Conservation (phyloP, 2,329 filamentous ascomycete species). For the Lasiodiplodia theobromae region DNA sequence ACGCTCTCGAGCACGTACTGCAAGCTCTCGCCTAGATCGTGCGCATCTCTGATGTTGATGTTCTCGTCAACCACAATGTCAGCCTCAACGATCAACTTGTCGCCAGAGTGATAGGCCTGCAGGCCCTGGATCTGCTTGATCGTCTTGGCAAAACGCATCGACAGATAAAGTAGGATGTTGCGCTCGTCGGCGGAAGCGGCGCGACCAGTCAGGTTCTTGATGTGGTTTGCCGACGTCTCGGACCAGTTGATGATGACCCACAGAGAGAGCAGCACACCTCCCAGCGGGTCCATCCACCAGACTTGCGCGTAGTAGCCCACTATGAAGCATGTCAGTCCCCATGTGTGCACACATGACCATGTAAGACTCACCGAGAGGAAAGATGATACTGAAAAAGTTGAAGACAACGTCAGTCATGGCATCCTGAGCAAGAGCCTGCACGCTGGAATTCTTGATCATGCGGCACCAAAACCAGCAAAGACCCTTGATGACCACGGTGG, state of each 20-base stretch:
- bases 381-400: slow-evolving; percentile 87
- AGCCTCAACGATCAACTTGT: slow-evolving; percentile 83
- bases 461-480: slow-evolving; percentile 88
- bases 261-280: slow-evolving; percentile 77
- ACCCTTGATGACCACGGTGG: slow-evolving; percentile 82
- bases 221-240: slow-evolving; percentile 75
- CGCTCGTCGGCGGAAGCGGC: slow-evolving; percentile 81
- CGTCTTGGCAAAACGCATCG: slow-evolving; percentile 89
- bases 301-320: slow-evolving; percentile 76
- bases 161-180: slow-evolving; percentile 86
- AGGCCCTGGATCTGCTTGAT: slow-evolving; percentile 87
- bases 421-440: slow-evolving; percentile 77
- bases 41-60: slow-evolving; percentile 77
- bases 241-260: slow-evolving; percentile 85
- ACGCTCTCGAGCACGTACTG: slow-evolving; percentile 87
- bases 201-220: slow-evolving; percentile 80
- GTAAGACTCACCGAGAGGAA: slow-evolving; percentile 68
- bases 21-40: slow-evolving; percentile 79
- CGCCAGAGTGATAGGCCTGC: slow-evolving; percentile 83
- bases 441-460: slow-evolving; percentile 82
- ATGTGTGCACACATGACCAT: neutral
- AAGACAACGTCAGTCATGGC: slow-evolving; percentile 82
- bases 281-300: slow-evolving; percentile 85
- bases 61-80: slow-evolving; percentile 83
- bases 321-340: slow-evolving; percentile 36